Evolutionary conservation across 2,329 filamentous ascomycete genomes (phyloP).

Genomic region (Epichloe elymi): DNA sequence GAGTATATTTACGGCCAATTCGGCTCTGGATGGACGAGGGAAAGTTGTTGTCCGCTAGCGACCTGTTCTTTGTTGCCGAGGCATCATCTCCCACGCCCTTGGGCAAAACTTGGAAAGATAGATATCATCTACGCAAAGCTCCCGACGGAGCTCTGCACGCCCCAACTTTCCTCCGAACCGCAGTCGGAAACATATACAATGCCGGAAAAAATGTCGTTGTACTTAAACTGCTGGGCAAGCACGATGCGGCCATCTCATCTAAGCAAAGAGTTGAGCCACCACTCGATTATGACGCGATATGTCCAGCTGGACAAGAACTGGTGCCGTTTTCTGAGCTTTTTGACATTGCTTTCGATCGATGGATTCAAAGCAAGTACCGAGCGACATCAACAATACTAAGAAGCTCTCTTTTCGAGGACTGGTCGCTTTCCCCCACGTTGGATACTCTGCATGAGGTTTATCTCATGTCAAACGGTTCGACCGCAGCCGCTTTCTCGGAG

Average conservation of each 20-base stretch:
- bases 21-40: conserved; percentile 76
- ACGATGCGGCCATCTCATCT: conserved; percentile 22
- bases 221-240: conserved; percentile 55
- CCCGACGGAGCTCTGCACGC: conserved; percentile 49
- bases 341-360: conserved; percentile 53
- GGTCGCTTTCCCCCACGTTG: conserved; percentile 51
- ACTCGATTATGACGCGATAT: conserved; percentile 46
- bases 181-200: conserved; percentile 62
- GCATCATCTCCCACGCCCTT: conserved; percentile 41
- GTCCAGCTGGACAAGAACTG: conserved; percentile 32
- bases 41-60: conserved; percentile 49
- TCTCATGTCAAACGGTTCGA: conserved; percentile 60
- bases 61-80: conserved; percentile 63
- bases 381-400: conserved; percentile 55
- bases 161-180: conserved; percentile 61
- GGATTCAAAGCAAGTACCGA: conserved; percentile 64
- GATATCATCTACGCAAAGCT: conserved; percentile 54
- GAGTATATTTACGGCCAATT: conserved; percentile 69
- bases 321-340: conserved; percentile 67
- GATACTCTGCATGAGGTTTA: conserved; percentile 60
- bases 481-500: conserved; percentile 51
- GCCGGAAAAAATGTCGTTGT: conserved; percentile 83
- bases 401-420: conserved; percentile 49
- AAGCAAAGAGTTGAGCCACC: conserved; percentile 25
- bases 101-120: conserved; percentile 61